These are phyloP conservation scores for Pyricularia grisea DNA, from an alignment of 2,329 filamentous ascomycete species.

Conservation along the genomic window DNA sequence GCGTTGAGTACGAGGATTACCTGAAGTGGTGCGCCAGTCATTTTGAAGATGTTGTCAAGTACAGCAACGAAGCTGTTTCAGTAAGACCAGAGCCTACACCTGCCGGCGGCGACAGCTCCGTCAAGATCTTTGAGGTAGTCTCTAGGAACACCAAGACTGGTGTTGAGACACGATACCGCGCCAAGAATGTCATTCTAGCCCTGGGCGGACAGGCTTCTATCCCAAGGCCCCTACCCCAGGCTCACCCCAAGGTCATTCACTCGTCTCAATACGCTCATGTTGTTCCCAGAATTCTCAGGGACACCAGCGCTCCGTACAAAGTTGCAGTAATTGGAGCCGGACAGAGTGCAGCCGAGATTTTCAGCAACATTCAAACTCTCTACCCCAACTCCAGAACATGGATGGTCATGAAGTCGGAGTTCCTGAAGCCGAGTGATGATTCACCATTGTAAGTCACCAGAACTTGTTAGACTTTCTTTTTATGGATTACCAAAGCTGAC, in stretches of 20 bases:
- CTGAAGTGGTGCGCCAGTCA: constrained; percentile 82
- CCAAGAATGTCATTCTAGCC: constrained; percentile 56
- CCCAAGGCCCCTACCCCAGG: constrained; percentile 58
- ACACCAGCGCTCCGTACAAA: constrained; percentile 49
- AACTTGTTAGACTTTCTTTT: not conserved
- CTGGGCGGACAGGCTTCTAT: constrained; percentile 57
- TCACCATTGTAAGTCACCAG: constrained; percentile 71
- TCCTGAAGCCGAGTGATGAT: constrained; percentile 85
- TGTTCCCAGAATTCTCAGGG: constrained; percentile 48
- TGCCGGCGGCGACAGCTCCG: constrained; percentile 34
- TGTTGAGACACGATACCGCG: constrained; percentile 38
- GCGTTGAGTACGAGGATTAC: constrained; percentile 91
- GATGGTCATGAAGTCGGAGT: constrained; percentile 73
- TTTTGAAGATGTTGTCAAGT: constrained; percentile 66
- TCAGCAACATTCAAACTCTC: constrained; percentile 72
- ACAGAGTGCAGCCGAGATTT: constrained; percentile 92
- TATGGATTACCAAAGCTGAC: not conserved
- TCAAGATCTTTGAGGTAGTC: constrained; percentile 58
- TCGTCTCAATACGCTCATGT: constrained; percentile 74
- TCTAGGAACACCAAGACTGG: constrained; percentile 54
- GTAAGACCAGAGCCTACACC: constrained; percentile 50
- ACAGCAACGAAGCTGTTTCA: constrained; percentile 67
- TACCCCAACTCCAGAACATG: constrained; percentile 75
- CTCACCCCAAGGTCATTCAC: constrained; percentile 70
- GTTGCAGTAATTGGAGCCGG: constrained; percentile 83